Evolutionary conservation across 257 asterid species (phyloP).

Genomic region (Solanum lycopersicoides): DNA sequence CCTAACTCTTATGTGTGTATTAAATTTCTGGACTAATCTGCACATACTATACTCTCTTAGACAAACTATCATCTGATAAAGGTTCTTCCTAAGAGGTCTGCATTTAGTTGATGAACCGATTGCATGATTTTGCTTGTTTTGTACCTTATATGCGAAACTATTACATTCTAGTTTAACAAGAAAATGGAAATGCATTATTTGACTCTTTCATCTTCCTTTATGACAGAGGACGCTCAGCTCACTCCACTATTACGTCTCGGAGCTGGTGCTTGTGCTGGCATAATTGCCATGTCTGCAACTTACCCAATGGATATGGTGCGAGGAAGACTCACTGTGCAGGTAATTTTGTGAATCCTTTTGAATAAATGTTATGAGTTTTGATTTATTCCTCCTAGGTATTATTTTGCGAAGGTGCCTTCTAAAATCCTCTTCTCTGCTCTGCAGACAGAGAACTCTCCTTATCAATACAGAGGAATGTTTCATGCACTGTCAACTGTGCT

Average conservation of each 20-base stretch:
- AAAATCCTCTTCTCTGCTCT: constrained; percentile 5
- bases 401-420: not conserved
- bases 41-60: not conserved
- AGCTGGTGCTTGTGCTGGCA: constrained; percentile 99
- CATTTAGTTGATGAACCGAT: not conserved
- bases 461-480: constrained; percentile 86
- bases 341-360: constrained; percentile 2
- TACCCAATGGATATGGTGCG: constrained; percentile 99
- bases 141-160: not conserved
- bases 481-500: constrained; percentile 95
- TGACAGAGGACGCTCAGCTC: constrained; percentile 70
- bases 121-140: not conserved
- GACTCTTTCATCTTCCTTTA: not conserved
- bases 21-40: not conserved
- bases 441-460: constrained; percentile 88
- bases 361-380: not conserved
- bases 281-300: constrained; percentile 97
- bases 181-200: not conserved
- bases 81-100: not conserved
- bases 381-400: not conserved
- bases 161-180: not conserved
- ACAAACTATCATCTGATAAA: not conserved
- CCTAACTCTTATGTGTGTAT: not conserved
- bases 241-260: constrained; percentile 85
- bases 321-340: constrained; percentile 95